phyloP scores from a whole-genome alignment of 2,329 filamentous ascomycete species.

The Aspergillus pseudoterreus region DNA sequence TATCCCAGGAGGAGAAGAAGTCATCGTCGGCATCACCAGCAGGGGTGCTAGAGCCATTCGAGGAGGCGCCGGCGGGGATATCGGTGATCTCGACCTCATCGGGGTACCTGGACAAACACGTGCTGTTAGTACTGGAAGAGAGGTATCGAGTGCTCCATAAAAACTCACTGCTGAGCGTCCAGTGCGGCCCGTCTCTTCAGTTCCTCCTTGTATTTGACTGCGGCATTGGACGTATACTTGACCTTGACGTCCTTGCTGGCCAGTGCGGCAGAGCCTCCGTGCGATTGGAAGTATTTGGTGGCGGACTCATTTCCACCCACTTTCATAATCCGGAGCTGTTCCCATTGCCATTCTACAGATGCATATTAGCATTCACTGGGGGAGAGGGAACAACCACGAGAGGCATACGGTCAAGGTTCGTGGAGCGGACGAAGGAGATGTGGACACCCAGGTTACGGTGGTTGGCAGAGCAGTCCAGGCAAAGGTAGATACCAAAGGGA shows the following conservation, averaged over 20 bases:
- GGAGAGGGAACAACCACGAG: not conserved
- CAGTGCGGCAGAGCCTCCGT: slow-evolving; percentile 88
- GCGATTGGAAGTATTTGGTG: slow-evolving; percentile 96
- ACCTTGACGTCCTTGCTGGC: slow-evolving; percentile 96
- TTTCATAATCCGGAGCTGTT: slow-evolving; percentile 95
- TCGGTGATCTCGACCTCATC: slow-evolving; percentile 83
- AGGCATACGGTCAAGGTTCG: slow-evolving; percentile 90
- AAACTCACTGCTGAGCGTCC: slow-evolving; percentile 78
- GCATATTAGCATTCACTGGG: slow-evolving; percentile 19
- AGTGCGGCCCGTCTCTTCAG: slow-evolving; percentile 77
- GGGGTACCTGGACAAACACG: slow-evolving; percentile 60
- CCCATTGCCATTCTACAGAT: slow-evolving; percentile 88
- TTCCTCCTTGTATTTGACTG: slow-evolving; percentile 97
- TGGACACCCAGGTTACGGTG: slow-evolving; percentile 97
- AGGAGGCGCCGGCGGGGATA: slow-evolving; percentile 54
- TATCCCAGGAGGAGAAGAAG: slow-evolving; percentile 99
- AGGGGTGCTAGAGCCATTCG: slow-evolving; percentile 70
- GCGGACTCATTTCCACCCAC: slow-evolving; percentile 97
- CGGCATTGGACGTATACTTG: slow-evolving; percentile 92
- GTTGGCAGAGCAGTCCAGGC: slow-evolving; percentile 94
- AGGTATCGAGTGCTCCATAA: not conserved
- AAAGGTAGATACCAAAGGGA: slow-evolving; percentile 95
- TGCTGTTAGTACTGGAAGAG: slow-evolving; percentile 5
- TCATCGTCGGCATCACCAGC: slow-evolving; percentile 80
- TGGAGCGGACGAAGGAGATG: slow-evolving; percentile 98